These are phyloP conservation scores for Dryas integrifolia DNA, from an alignment of 331 rosid genomes.

Conservation along the genomic window DNA sequence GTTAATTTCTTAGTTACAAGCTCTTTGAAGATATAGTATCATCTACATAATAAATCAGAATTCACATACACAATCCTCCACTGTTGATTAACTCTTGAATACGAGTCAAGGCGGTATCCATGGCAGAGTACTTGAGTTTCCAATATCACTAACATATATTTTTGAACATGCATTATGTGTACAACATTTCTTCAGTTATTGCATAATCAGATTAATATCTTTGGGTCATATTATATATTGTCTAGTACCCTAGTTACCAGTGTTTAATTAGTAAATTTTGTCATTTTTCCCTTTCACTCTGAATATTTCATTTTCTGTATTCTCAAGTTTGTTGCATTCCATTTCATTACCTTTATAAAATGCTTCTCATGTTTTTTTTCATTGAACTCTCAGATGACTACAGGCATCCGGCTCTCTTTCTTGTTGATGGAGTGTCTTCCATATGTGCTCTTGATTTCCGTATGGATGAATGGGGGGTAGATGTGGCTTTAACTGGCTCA, in stretches of 20 bases:
- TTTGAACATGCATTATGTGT: not conserved
- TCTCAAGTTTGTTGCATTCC: not conserved
- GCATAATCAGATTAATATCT: not conserved
- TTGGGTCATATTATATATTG: not conserved
- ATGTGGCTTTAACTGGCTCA: slow-evolving; percentile 96
- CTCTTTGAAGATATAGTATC: not conserved
- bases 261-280: not conserved
- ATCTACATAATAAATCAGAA: not conserved
- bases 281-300: not conserved
- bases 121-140: not conserved
- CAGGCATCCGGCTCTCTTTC: slow-evolving; percentile 83
- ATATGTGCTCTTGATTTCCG: slow-evolving; percentile 97
- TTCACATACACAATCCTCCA: not conserved
- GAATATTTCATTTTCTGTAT: not conserved
- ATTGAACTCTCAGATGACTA: slow-evolving; percentile 59
- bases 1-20: not conserved
- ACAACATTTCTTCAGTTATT: not conserved
- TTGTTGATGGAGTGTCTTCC: slow-evolving; percentile 99
- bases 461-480: slow-evolving; percentile 99
- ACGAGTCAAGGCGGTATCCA: not conserved
- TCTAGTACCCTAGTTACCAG: not conserved
- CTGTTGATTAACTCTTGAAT: not conserved
- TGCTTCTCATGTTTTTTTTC: slow-evolving; percentile 19
- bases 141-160: not conserved
- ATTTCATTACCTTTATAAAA: not conserved